Base-by-base conservation (phyloP, 2,329 filamentous ascomycete genomes). In the Hymenoscyphus fraxineus region DNA sequence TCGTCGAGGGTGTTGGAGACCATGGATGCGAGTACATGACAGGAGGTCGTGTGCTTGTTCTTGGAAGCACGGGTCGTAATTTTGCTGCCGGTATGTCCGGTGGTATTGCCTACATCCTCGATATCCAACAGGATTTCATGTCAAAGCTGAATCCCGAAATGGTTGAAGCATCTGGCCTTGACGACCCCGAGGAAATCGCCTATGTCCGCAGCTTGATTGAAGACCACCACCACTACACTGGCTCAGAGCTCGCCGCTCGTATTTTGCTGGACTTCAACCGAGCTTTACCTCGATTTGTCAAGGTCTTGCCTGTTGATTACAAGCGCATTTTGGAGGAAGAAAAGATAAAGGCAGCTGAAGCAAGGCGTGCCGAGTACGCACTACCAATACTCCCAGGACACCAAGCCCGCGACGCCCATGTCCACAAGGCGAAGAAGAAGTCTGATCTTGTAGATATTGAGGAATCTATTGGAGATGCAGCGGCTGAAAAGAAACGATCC, bases 11-110 rank as follows among this genome's bases (percentile, higher is more conserved):
- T 80, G 86, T 96, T 69, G 94, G 94, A 83, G 94, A 98, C 78
- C 94, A 98, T 77, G 91, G 92, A 68, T 97, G 93, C 76, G 94
- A 98, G 83, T 98, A 98, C 85, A 98, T 98, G 94, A 97, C 94
- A 74, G 94, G 94, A 76, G 94, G 94, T 76, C 92, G 93, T 75
- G 84, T 97, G 60, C 81, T 98, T 69, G 85, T 96, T 74, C 85
- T 98, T 58, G 94, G 94, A 65, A 87, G 86, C 73, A 97, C 93
- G 75, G 94, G 94, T 57, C 93, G 94, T 72, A 98, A 98, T 83
- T 98, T 98, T 75, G 94, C 93, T 72, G 94, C 94, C 67, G 94
- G 94, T 83, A 98, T 98, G 94, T 97, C 93, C 74, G 94, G 94
- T 75, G 94, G 94, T 83, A 97, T 98, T 73, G 93, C 93, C 19